These are phyloP conservation scores for Boletellus sp. DNA, from an alignment of 1,284 basidiomycete genomes.

Conservation along the genomic window DNA sequence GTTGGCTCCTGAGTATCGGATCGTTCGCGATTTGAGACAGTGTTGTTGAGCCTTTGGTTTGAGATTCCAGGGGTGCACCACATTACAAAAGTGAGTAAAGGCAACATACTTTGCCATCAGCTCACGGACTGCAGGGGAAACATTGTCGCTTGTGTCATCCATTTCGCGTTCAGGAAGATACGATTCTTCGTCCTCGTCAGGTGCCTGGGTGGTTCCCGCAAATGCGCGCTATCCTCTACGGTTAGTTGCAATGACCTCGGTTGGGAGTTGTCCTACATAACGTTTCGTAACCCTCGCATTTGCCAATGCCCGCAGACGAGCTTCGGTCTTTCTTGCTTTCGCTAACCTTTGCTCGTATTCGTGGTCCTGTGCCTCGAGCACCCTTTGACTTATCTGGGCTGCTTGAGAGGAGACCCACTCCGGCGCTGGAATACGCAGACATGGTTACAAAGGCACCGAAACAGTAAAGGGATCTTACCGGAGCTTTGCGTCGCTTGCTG, in stretches of 20 bases:
- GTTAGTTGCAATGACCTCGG: constrained; percentile 10
- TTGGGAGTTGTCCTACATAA: constrained; percentile 40
- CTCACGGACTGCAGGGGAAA: constrained; percentile 76
- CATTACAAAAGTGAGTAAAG: not conserved
- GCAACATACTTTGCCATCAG: constrained; percentile 72
- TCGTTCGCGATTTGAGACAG: constrained; percentile 6
- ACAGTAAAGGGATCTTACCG: constrained; percentile 25
- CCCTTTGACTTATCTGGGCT: constrained; percentile 55
- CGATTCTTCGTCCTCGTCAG: constrained; percentile 40
- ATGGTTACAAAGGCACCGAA: not conserved
- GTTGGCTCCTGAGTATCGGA: constrained; percentile 45
- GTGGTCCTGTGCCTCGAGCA: constrained; percentile 62
- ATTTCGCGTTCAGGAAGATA: constrained; percentile 61
- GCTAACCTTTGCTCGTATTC: constrained; percentile 61
- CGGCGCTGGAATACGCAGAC: constrained; percentile 46
- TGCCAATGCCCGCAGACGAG: constrained; percentile 51
- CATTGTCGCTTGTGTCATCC: constrained; percentile 49
- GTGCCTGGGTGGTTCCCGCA: not conserved
- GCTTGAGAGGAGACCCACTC: constrained; percentile 84
- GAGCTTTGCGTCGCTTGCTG: constrained; percentile 37
- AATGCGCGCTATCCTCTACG: constrained; percentile 21
- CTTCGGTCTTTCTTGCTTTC: constrained; percentile 61
- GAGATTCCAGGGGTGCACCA: not conserved
- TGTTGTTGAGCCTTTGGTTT: constrained; percentile 14
- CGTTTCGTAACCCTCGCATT: constrained; percentile 58